Evolutionary conservation across 1,139 yeast species (phyloP), one percentile per base, ranked within the genome.

Genomic region (Neolecta irregularis): DNA sequence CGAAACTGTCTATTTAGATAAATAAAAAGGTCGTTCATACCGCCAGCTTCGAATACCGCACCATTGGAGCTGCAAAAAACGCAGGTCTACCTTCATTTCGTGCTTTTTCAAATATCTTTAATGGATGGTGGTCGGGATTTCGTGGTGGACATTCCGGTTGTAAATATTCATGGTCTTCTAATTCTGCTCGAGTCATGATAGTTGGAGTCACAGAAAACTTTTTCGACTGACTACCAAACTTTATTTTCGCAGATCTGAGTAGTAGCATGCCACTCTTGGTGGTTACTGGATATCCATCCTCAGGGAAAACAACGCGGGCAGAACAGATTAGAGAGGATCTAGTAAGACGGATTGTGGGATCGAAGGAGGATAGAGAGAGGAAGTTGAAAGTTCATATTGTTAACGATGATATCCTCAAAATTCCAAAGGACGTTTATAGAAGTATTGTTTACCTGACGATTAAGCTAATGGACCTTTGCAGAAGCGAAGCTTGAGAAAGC

Each of bases 61-160:
- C 98, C 98, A 88, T 88, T 5, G 98, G 98, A 0, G 96, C 98
- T 0, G 93, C 88, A 11, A 88, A 68, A 41, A 65, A 68, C 0
- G 74, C 88, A 0, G 83, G 80, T 39, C 80, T 58, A 1, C 66
- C 65, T 34, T 64, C 61, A 11, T 41, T 45, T 40, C 55, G 53
- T 47, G 68, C 60, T 43, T 60, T 56, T 30, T 62, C 57, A 18
- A 75, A 60, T 22, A 75, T 68, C 26, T 57, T 52, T 11, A 72
- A 51, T 5, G 81, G 81, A 45, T 67, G 69, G 49, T 72, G 65
- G 12, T 58, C 22, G 17, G 30, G 17, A 21, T 21, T 30, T 30
- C 33, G 11, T 13, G 9, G 26, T 24, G 28, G 22, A 12, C n/a
- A n/a, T n/a, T n/a, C n/a, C n/a, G n/a, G n/a, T n/a, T n/a, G n/a